Percentiles rank a stretch among this genome's conserved stretches.
Conservation (phyloP, 2,329 filamentous ascomycete genomes). For the Colletotrichum sidae region DNA sequence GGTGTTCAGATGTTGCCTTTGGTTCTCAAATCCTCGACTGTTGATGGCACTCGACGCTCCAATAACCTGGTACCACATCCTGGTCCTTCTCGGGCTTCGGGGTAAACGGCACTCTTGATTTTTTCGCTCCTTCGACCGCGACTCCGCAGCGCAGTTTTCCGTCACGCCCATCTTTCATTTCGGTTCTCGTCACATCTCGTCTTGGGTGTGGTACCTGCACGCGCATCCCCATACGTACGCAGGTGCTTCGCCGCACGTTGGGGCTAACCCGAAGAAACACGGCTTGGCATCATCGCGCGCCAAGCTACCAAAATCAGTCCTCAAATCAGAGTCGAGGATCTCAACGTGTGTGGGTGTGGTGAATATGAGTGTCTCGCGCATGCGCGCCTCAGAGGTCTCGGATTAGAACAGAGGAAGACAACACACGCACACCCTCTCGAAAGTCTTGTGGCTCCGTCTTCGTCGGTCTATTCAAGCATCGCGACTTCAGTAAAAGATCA, state of each 20-base stretch:
- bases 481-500: not conserved
- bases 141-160: conserved; percentile 31
- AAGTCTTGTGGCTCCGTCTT: not conserved
- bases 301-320: not conserved
- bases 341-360: not conserved
- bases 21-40: not conserved
- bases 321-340: conserved; percentile 2
- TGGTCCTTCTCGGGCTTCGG: conserved; percentile 21
- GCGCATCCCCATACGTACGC: conserved; percentile 3
- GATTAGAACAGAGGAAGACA: not conserved
- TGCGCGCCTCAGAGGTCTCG: no score
- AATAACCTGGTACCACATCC: conserved; percentile 25
- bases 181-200: not conserved
- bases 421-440: conserved; percentile 11
- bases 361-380: no score
- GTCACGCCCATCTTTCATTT: conserved; percentile 1
- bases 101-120: conserved; percentile 16
- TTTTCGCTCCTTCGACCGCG: conserved; percentile 9
- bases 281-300: conserved; percentile 25
- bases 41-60: conserved; percentile 9
- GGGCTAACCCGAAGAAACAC: conserved; percentile 21
- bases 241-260: conserved; percentile 5
- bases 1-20: not conserved
- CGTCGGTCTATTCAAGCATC: no score
- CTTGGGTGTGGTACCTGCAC: conserved; percentile 19